Base-by-base conservation (phyloP, 164 flowering plant species). In the Chimonanthus salicifolius region DNA sequence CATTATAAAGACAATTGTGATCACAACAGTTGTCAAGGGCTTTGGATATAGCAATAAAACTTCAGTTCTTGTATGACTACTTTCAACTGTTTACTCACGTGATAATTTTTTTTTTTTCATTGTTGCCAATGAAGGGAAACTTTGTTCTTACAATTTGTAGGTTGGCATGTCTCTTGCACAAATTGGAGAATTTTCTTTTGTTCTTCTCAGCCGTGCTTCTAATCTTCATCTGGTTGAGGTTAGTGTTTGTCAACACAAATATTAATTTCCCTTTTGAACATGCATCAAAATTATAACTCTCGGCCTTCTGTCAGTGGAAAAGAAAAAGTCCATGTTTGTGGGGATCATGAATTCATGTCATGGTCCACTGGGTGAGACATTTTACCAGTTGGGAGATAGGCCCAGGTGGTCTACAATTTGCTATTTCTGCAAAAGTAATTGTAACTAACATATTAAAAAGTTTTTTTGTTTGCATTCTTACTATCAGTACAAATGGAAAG, bases 121-220 rank as follows among this genome's bases (percentile, higher is more conserved):
- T 73, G 45, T 20, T 49, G 66, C 70, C 73, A 65, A 72, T 74
- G 48, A 58, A 68, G 62, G 74, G 46, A 58, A 13, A 8, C 67
- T 73, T 75, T 10, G 60, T 67, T 70, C 60, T 62, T 51, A 21
- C 43, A 51, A 3, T 47, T 62, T 83, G 72, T 81, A 94, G 98
- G 98, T 92, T 79, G 98, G 97, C 49, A 90, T 94, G 94, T 94
- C 97, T 73, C 80, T 94, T 71, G 98, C 98, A 48, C 98, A 94
- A 77, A 94, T 94, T 75, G 98, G 98, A 67, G 97, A 94, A 80
- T 94, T 94, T 80, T 94, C 98, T 78, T 94, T 94, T 83, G 97
- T 94, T 80, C 94, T 94, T 83, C 88, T 94, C 68, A 94, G 98
- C 74, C 97, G 97, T 71, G 98, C 98, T 72, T 92, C 98, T 58